Evolutionary conservation across 306 rosid genomes (phyloP), one percentile per base, ranked within the genome.

Genomic region (Sicyos baderoa): DNA sequence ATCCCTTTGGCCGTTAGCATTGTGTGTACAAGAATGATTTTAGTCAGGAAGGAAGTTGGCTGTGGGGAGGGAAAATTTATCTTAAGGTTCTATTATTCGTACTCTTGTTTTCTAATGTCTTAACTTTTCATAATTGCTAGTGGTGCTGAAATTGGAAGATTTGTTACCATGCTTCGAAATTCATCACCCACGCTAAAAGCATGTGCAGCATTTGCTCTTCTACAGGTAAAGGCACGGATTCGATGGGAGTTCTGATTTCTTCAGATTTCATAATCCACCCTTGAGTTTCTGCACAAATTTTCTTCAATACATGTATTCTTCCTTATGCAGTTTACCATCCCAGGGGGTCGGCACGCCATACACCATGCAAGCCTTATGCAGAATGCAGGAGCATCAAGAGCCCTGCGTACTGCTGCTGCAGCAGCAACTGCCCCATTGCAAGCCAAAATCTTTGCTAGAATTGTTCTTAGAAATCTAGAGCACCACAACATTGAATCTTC

Each of bases 181-280:
- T 78, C 95, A 14, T 90, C 97, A 22, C 80, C 97, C n/a, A 87
- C 86, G 54, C 91, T 94, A 75, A 94, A 94, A 77, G 88, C 97
- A 58, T 94, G 99, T 79, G 97, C 99, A 23, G 97, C 99, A 75
- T 94, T 94, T 81, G 99, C 99, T 71, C 99, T 94, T 82, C 95
- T 94, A 32, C 99, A 94, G 99, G 99, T 90, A 82, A 69, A 69
- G 42, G 42, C 22, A 48, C 42, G 0, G 56, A 48, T 15, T 47
- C 8, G 4, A 13, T 66, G 47, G 3, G 9, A 35, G 42, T 35
- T 6, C 7, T 66, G 22, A 2, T 66, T 66, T 66, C 35, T 45
- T 37, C 15, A 22, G 71, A 65, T 66, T 66, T 22, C 6, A 35
- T 35, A 35, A 35, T 2, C 37, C 37, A 32, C 37, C 37, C 37